Evolutionary conservation across 306 rosid species (phyloP), one percentile per base, ranked within the genome.

Genomic region (Prunus dulcis): DNA sequence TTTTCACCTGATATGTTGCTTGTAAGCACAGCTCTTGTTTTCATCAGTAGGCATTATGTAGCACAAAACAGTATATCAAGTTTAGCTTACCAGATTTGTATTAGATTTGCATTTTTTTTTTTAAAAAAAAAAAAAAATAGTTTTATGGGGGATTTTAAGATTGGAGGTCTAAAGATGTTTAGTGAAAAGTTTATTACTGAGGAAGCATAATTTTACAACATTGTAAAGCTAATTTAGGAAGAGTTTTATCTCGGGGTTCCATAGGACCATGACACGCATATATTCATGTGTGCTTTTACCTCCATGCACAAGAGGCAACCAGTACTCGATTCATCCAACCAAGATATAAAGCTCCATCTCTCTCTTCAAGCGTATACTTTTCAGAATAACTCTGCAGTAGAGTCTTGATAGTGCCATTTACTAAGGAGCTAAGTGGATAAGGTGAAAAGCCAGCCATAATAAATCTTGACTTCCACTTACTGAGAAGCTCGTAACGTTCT

Each of bases 291-390:
- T 9, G 64, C 7, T 30, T n/a, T 92, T 88, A 94, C 47, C 82
- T 83, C 97, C 98, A 94, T 63, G 97, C 97, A 80, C 93, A 81
- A 76, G 95, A 86, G 76, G 86, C 51, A 67, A 94, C 82, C 43
- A 94, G 83, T 78, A 77, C 74, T 57, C 83, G 87, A 76, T 89
- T 82, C 85, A 76, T 80, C 98, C 98, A 94, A 63, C 98, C 97
- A 34, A 92, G 95, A 70, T 60, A 87, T 34, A 92, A 67, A 76
- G 87, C 89, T 20, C 91, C 97, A 76, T 90, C 93, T 34, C 82
- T 86, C 82, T 94, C 97, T 83, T 86, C 93, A 41, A 94, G 87
- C 41, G 96, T 86, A 80, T 89, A 92, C 72, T 83, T 88, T 71
- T 87, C 88, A 72, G 84, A 79, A 87, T 90, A 94, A 64, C 77